Base-by-base conservation (phyloP, 2,329 filamentous ascomycete genomes). In the Curvularia sp. region DNA sequence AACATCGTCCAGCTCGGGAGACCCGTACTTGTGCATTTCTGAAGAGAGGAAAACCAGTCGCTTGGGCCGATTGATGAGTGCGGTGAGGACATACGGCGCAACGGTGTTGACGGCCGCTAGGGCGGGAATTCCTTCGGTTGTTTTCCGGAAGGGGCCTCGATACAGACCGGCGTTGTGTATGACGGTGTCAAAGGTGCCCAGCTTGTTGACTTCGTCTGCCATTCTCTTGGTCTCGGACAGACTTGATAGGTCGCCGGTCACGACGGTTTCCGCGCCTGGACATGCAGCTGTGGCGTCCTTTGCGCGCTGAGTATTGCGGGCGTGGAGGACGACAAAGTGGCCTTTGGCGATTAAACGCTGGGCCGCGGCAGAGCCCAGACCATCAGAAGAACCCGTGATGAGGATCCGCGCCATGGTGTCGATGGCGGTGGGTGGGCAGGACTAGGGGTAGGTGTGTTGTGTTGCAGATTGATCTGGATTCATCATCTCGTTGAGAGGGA, bases 371-470 rank as follows among this genome's bases (percentile, higher is more conserved):
- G 78, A 79, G 53, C 85, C 85, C 32, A 87, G 79, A 58, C 84
- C 85, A 67, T 87, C 85, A 12, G 82, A 81, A 21, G 83, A 86
- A 45, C 85, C 84, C 8, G 85, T 87, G 58, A 87, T 85, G 53
- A 83, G 71, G 59, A 84, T 80, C 27, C 79, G 77, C 42, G 74
- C 78, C 79, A 82, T 82, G 10, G n/a, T 41, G 12, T 13, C 21
- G n/a, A n/a, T 28, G 7, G 8, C 12, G 10, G 28, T 9, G 13
- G 10, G 13, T 5, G 6, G 39, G 7, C 13, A 18, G 8, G 25
- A n/a, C 15, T 55, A 32, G 27, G 4, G 8, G 28, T 53, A 7
- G 7, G 1, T 5, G 27, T 38, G 18, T 18, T 32, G 25, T 21
- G 3, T 5, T 56, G 12, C 19, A 21, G 23, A 27, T 18, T 3